Evolutionary conservation across 805 yeast genomes (phyloP).

Genomic region (fission yeast (Schizosaccharomyces pombe)): DNA sequence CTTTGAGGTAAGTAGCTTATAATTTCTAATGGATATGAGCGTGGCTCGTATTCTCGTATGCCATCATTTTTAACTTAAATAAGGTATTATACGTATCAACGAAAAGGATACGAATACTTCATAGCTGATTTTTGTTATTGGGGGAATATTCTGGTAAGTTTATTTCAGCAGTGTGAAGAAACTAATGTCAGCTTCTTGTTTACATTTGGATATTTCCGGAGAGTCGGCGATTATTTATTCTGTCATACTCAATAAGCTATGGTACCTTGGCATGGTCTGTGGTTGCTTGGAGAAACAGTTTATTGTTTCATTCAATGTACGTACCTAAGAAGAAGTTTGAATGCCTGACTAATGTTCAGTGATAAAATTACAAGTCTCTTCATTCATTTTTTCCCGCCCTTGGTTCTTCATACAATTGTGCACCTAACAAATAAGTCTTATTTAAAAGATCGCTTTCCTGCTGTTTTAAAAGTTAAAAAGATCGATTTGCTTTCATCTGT

Average conservation of each 20-base stretch:
- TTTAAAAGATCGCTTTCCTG: constrained; percentile 44
- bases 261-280: constrained; percentile 88
- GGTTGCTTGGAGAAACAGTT: constrained; percentile 82
- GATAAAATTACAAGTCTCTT: constrained; percentile 82
- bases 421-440: constrained; percentile 28
- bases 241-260: constrained; percentile 66
- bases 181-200: constrained; percentile 21
- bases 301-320: constrained; percentile 40
- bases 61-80: neutral
- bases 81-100: constrained; percentile 34
- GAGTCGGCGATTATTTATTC: constrained; percentile 46
- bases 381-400: constrained; percentile 79
- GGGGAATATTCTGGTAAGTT: constrained; percentile 38
- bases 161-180: no score
- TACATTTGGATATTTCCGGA: constrained; percentile 69
- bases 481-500: constrained; percentile 58
- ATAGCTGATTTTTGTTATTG: constrained; percentile 85
- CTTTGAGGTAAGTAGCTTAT: constrained; percentile 40
- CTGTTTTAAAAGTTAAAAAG: constrained; percentile 40
- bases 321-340: no score
- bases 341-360: constrained; percentile 28
- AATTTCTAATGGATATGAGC: neutral
- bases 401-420: constrained; percentile 62
- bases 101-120: constrained; percentile 57
- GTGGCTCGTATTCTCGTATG: no score